Evolutionary conservation across 2,329 filamentous ascomycete genomes (phyloP).

Genomic region (Fusarium tuaranense): DNA sequence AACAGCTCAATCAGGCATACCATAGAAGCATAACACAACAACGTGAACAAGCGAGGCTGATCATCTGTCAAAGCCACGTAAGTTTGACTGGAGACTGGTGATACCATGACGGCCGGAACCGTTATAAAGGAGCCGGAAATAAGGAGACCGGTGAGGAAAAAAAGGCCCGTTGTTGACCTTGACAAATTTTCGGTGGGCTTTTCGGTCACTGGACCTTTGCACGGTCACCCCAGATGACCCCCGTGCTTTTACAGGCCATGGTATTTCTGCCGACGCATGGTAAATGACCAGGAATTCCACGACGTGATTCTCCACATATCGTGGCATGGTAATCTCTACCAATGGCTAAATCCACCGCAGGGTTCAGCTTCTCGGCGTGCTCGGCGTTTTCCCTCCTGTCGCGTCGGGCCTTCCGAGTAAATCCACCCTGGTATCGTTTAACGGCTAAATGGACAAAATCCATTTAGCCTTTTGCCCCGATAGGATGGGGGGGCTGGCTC

Average conservation of each 20-base stretch:
- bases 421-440: neutral
- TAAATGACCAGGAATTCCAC: conserved; percentile 9
- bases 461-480: conserved; percentile 29
- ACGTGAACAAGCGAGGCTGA: neutral
- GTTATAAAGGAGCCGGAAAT: neutral
- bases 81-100: neutral
- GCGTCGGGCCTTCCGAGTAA: neutral
- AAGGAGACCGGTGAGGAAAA: neutral
- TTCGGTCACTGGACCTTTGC: neutral
- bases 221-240: neutral
- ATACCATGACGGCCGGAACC: neutral
- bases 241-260: neutral
- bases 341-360: neutral
- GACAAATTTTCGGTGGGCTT: neutral
- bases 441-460: conserved; percentile 18
- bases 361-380: conserved; percentile 17
- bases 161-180: neutral
- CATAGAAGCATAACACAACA: neutral
- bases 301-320: conserved; percentile 17
- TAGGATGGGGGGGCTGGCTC: conserved; percentile 2
- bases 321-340: neutral
- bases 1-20: neutral
- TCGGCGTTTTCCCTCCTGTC: conserved; percentile 14
- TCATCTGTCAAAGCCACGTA: neutral
- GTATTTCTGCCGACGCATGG: neutral